Conservation (phyloP, 257 asterid genomes). For the Schizonepeta tenuifolia region DNA sequence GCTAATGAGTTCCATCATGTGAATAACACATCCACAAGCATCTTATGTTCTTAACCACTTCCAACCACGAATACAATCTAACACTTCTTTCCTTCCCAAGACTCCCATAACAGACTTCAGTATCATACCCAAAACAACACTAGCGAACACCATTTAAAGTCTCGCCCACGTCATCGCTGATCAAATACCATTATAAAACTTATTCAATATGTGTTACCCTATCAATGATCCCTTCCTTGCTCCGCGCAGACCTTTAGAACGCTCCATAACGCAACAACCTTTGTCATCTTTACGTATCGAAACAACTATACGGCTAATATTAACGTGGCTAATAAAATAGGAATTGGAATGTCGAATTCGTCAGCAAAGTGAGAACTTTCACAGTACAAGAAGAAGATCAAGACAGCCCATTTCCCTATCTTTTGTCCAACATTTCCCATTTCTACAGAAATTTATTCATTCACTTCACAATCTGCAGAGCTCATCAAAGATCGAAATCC, state of each 20-base stretch:
- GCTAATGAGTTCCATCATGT: not conserved
- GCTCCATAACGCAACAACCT: not conserved
- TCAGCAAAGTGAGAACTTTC: not conserved
- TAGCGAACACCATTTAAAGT: not conserved
- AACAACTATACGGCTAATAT: not conserved
- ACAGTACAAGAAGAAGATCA: not conserved
- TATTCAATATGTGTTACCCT: not conserved
- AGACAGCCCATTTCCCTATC: slow-evolving; percentile 21
- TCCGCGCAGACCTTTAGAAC: not conserved
- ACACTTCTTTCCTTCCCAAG: not conserved
- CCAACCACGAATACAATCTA: slow-evolving; percentile 9
- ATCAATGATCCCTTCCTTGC: slow-evolving; percentile 9
- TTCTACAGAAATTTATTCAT: not conserved
- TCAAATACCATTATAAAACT: not conserved
- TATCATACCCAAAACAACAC: not conserved
- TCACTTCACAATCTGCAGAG: not conserved
- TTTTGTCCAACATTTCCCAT: slow-evolving; percentile 20
- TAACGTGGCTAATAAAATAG: not conserved
- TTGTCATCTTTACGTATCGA: not conserved
- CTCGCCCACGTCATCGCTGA: not conserved
- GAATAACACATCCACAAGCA: not conserved
- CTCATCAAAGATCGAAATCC: not conserved
- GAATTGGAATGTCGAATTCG: slow-evolving; percentile 1
- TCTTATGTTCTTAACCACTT: slow-evolving; percentile 3
- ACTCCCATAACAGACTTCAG: not conserved